Evolutionary conservation across 352 stramenopile genomes (phyloP), one percentile per base, ranked within the genome.

Genomic region (Blastocystis sp.): DNA sequence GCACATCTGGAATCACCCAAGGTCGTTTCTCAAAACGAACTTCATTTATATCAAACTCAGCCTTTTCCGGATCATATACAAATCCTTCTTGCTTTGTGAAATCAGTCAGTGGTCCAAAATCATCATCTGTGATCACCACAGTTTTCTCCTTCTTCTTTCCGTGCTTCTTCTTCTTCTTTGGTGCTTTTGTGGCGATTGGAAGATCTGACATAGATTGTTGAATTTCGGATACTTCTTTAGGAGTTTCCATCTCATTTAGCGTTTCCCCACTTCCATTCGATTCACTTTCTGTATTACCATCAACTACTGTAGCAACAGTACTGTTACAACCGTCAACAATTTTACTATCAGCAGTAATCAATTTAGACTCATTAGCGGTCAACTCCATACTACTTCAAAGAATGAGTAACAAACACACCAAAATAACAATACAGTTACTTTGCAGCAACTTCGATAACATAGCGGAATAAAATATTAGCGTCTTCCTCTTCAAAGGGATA

Each of bases 401-500:
- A 62, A 62, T 62, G 56, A 62, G 19, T 33, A 62, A 62, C 60
- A 70, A 70, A 70, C 60, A 70, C 33, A 48, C 56, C 56, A 81
- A 60, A 33, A 30, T 62, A 81, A 44, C 22, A 42, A 69, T n/a
- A n/a, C n/a, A 51, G 22, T 24, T 40, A 64, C 62, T 33, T 59
- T n/a, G 19, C 13, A 48, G 33, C 27, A 66, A 30, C 37, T 42
- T 68, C 48, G 27, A 84, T 62, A 37, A 68, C 73, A 64, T 84
- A 84, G 19, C 73, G 73, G 73, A 84, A 84, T 11, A 53, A 27
- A 54, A 84, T 42, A 22, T 79, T 64, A 33, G 66, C 30, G 17
- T 89, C 78, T 22, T 89, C 56, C 33, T 79, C 33, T 30, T 79
- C 66, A 42, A 89, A 89, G 1, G 78, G 78, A 58, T 89, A 89